These are phyloP conservation scores for Zygosaccharomyces bailii DNA, from an alignment of 805 yeast species.

Conservation along the genomic window DNA sequence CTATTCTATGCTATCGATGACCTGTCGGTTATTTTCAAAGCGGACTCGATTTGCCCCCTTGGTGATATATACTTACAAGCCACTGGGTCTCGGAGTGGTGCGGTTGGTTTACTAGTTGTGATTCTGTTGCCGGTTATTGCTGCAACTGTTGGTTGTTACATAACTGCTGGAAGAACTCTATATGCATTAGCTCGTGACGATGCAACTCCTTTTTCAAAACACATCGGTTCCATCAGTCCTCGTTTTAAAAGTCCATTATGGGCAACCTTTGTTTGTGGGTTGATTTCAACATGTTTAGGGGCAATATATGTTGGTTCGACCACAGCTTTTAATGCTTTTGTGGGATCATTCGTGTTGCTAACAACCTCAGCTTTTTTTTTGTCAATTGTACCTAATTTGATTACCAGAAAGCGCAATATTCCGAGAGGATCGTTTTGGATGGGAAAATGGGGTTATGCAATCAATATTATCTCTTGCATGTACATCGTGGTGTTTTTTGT, in stretches of 20 bases:
- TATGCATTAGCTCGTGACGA: constrained; percentile 11
- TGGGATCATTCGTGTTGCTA: constrained; percentile 10
- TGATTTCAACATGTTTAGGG: constrained; percentile 7
- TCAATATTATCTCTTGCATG: constrained; percentile 9
- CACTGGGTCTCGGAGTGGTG: constrained; percentile 11
- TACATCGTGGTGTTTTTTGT: constrained; percentile 10
- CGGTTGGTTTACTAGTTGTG: constrained; percentile 8
- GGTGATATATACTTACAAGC: constrained; percentile 12
- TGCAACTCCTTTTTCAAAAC: constrained; percentile 11
- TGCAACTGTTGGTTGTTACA: constrained; percentile 10
- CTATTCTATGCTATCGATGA: constrained; percentile 11
- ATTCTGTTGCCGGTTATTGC: constrained; percentile 9
- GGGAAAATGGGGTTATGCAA: constrained; percentile 10
- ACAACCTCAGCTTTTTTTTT: constrained; percentile 8
- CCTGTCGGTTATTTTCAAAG: constrained; percentile 5
- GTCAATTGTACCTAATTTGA: constrained; percentile 6
- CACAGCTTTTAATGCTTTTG: constrained; percentile 11
- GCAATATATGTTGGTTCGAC: constrained; percentile 12
- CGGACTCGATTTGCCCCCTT: constrained; percentile 7
- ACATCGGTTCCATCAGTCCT: constrained; percentile 7
- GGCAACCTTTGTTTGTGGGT: constrained; percentile 11
- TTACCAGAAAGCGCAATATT: constrained; percentile 5
- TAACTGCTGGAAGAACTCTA: constrained; percentile 10
- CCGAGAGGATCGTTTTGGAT: constrained; percentile 7
- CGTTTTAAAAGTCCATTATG: constrained; percentile 9